These are phyloP conservation scores for Aspergillus biplanus DNA, from an alignment of 495 filamentous ascomycete species.

Conservation along the genomic window DNA sequence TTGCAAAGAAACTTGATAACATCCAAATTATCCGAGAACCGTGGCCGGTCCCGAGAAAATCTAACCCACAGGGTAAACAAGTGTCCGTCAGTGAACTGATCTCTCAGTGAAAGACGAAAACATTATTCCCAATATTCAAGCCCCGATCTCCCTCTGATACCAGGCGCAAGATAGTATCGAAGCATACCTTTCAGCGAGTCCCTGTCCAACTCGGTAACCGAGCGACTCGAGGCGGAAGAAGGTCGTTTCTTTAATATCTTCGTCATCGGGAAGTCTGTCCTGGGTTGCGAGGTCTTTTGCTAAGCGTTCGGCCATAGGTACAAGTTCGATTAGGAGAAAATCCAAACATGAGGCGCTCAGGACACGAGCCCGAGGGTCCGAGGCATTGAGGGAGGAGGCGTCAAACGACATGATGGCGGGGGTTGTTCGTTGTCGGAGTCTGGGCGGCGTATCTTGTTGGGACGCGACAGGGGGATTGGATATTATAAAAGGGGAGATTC, in stretches of 20 bases:
- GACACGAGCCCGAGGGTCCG: constrained; percentile 77
- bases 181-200: constrained; percentile 84
- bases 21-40: constrained; percentile 84
- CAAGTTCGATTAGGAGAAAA: constrained; percentile 92
- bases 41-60: constrained; percentile 84
- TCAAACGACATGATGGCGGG: constrained; percentile 73
- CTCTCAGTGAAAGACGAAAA: background rate
- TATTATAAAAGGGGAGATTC: background rate
- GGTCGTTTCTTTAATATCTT: constrained; percentile 78
- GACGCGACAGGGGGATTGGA: constrained; percentile 10
- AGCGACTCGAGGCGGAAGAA: constrained; percentile 82
- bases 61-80: constrained; percentile 43
- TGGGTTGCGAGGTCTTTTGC: constrained; percentile 42
- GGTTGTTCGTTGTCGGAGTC: background rate
- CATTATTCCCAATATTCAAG: background rate
- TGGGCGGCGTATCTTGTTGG: background rate
- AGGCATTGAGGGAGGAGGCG: constrained; percentile 63
- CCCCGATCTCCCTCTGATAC: too few species aligned
- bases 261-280: constrained; percentile 62
- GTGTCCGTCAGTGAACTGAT: background rate
- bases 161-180: background rate
- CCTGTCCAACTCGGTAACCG: constrained; percentile 91
- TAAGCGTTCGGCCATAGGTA: constrained; percentile 89
- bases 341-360: constrained; percentile 83
- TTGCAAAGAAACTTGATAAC: constrained; percentile 99